phyloP scores from a whole-genome alignment of 2,329 filamentous ascomycete genomes.

The Fonsecaea nubica region DNA sequence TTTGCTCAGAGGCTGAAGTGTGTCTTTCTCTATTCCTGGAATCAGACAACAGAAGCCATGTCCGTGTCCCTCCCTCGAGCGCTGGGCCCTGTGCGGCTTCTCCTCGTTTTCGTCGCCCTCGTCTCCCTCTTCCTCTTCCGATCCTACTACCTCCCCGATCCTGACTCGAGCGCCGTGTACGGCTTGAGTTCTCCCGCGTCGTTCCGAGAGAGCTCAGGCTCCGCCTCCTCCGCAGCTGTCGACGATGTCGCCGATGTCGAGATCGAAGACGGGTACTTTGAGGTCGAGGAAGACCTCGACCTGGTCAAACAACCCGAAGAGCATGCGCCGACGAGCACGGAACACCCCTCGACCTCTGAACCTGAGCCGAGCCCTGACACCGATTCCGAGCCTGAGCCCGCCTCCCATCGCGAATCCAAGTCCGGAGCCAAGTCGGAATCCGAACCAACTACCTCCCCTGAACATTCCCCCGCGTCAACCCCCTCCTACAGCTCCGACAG shows the following conservation, averaged over 20 bases:
- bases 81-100: constrained; percentile 23
- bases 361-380: background rate
- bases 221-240: background rate
- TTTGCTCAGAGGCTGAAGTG: background rate
- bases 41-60: constrained; percentile 19
- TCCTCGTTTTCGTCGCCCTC: constrained; percentile 26
- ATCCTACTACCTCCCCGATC: constrained; percentile 30
- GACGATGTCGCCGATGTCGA: constrained; percentile 25
- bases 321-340: background rate
- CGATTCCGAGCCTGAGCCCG: background rate
- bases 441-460: constrained; percentile 1
- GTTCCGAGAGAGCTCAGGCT: constrained; percentile 18
- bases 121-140: constrained; percentile 31
- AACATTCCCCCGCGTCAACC: constrained; percentile 1
- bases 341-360: background rate
- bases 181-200: constrained; percentile 8
- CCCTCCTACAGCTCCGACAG: background rate
- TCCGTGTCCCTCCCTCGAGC: constrained; percentile 32
- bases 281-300: background rate
- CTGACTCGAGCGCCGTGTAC: constrained; percentile 4
- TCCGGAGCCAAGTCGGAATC: background rate
- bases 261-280: constrained; percentile 8
- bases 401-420: background rate
- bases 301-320: background rate
- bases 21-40: background rate